These are phyloP conservation scores for Fusarium liriodendri DNA, from an alignment of 2,329 filamentous ascomycete genomes.

Conservation along the genomic window DNA sequence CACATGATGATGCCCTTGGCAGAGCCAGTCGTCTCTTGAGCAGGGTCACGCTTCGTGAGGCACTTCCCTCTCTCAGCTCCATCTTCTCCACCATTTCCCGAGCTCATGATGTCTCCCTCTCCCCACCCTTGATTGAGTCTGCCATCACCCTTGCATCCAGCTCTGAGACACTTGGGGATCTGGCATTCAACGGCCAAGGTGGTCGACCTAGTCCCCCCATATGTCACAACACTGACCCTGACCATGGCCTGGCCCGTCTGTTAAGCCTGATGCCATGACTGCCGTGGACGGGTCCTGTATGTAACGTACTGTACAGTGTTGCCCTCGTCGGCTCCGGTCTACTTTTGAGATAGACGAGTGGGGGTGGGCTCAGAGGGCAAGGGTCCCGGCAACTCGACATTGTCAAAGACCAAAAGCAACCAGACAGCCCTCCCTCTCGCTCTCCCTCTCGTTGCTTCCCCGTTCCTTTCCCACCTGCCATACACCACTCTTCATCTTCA, in stretches of 20 bases:
- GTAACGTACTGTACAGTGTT: slow-evolving; percentile 21
- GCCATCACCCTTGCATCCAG: slow-evolving; percentile 43
- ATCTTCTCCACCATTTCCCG: slow-evolving; percentile 43
- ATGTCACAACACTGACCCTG: slow-evolving; percentile 29
- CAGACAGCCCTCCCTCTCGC: slow-evolving; percentile 31
- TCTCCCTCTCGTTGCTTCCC: slow-evolving; percentile 26
- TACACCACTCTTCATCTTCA: slow-evolving; percentile 12
- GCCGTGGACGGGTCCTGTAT: slow-evolving; percentile 24
- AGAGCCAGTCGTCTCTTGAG: slow-evolving; percentile 23
- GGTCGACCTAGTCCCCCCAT: slow-evolving; percentile 31
- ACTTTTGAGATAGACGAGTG: slow-evolving; percentile 39
- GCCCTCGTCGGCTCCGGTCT: slow-evolving; percentile 29
- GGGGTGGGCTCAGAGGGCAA: slow-evolving; percentile 41
- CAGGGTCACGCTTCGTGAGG: slow-evolving; percentile 29
- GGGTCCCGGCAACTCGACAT: slow-evolving; percentile 38
- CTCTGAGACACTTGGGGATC: slow-evolving; percentile 45
- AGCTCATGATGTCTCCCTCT: slow-evolving; percentile 34
- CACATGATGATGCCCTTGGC: slow-evolving; percentile 33
- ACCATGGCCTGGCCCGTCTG: slow-evolving; percentile 16
- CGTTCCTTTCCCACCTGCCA: slow-evolving; percentile 26
- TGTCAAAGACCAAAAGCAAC: slow-evolving; percentile 44
- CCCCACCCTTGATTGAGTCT: slow-evolving; percentile 36
- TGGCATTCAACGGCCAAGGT: slow-evolving; percentile 46
- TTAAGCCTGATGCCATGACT: slow-evolving; percentile 32
- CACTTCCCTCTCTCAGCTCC: slow-evolving; percentile 26